Evolutionary conservation across 1,284 basidiomycete species (phyloP).

Genomic region (Ganoderma meredithae): DNA sequence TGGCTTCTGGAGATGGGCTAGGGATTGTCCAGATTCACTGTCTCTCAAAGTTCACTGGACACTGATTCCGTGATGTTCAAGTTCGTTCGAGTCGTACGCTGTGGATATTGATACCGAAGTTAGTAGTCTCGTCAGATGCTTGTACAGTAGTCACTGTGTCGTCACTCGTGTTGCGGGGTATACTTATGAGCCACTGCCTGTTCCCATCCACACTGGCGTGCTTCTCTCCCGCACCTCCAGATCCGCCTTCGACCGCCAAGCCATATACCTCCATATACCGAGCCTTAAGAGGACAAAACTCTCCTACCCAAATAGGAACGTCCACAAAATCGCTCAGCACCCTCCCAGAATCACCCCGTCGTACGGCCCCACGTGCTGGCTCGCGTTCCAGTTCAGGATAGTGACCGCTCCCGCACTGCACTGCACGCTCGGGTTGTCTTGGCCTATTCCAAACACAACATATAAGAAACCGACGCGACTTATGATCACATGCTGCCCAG

Average conservation of each 20-base stretch:
- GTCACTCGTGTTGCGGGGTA: too few species aligned
- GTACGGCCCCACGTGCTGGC: neutral
- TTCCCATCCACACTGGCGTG: too few species aligned
- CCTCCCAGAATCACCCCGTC: neutral
- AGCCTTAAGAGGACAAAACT: too few species aligned
- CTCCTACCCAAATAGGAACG: too few species aligned
- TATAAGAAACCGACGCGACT: neutral
- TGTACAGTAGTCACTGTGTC: too few species aligned
- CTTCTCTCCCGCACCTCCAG: too few species aligned
- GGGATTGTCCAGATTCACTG: neutral
- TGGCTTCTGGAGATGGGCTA: neutral
- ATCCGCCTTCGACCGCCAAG: too few species aligned
- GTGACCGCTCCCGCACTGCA: neutral
- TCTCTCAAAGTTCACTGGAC: neutral
- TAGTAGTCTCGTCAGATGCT: too few species aligned
- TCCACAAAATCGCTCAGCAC: neutral
- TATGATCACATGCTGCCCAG: neutral
- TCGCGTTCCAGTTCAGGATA: neutral
- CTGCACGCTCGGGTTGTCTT: neutral
- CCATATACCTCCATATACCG: too few species aligned
- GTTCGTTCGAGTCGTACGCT: too few species aligned
- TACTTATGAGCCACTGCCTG: too few species aligned
- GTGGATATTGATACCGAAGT: too few species aligned
- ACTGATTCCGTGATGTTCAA: neutral
- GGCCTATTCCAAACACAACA: neutral